phyloP scores from a whole-genome alignment of 2,329 filamentous ascomycete genomes.

The Lecanicillium sp. region DNA sequence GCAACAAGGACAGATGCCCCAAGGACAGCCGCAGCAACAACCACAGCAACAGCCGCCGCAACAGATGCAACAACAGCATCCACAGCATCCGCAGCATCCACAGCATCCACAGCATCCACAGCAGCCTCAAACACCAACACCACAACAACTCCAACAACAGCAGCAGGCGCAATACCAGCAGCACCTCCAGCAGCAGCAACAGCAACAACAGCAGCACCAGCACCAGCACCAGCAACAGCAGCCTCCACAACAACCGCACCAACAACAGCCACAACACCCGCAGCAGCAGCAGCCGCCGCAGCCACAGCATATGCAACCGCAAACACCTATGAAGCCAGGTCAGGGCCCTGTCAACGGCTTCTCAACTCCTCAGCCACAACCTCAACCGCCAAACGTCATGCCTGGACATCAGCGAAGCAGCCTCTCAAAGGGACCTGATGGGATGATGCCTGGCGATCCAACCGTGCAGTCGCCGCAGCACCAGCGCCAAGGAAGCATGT shows the following conservation, averaged over 20 bases:
- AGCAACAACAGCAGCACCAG: slow-evolving; percentile 18
- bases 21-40: slow-evolving; percentile 22
- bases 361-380: slow-evolving; percentile 21
- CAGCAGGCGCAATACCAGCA: slow-evolving; percentile 21
- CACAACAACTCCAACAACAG: slow-evolving; percentile 32
- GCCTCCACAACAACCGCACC: slow-evolving; percentile 13
- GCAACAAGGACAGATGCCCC: slow-evolving; percentile 29
- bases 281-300: slow-evolving; percentile 17
- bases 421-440: slow-evolving; percentile 43
- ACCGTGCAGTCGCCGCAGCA: slow-evolving; percentile 25
- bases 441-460: slow-evolving; percentile 14
- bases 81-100: slow-evolving; percentile 27
- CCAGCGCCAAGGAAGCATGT: slow-evolving; percentile 19
- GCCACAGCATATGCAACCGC: slow-evolving; percentile 1
- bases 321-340: slow-evolving; percentile 32
- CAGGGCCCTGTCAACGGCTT: slow-evolving; percentile 29
- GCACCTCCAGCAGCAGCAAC: slow-evolving; percentile 19
- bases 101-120: too few species aligned
- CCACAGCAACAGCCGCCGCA: slow-evolving; percentile 31
- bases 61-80: slow-evolving; percentile 24
- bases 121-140: slow-evolving; percentile 23
- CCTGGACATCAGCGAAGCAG: slow-evolving; percentile 39
- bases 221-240: slow-evolving; percentile 28
- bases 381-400: slow-evolving; percentile 14
- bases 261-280: slow-evolving; percentile 18